Base-by-base conservation (phyloP, 352 stramenopile genomes). In the Lagenidium giganteum region DNA sequence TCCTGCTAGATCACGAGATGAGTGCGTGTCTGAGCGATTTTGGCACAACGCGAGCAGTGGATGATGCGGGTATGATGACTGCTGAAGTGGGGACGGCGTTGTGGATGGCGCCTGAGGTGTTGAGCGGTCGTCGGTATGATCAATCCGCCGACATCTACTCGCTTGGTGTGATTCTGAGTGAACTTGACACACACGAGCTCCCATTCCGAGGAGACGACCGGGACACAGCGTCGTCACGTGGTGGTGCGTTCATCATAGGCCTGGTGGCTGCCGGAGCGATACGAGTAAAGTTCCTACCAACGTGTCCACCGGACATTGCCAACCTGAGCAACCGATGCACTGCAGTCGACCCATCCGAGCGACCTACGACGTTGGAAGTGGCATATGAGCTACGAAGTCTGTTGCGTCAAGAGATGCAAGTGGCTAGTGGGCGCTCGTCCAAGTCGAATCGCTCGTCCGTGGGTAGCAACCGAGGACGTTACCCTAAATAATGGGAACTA, bases 281-380 rank as follows among this genome's bases (percentile, higher is more conserved):
- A n/a, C n/a, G n/a, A n/a, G n/a, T n/a, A n/a, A n/a, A n/a, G n/a
- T n/a, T n/a, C 7, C 50, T 51, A 8, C 7, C 23, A 18, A 47
- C 42, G 29, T 71, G 61, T 53, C 61, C 61, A 13, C 21, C 22
- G 2, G 49, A 54, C 24, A 65, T 71, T 25, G 5, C 13, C 6
- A 42, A 33, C 21, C 38, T 71, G 1, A 49, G 37, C 3, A 23
- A 37, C 9, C 44, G 57, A 1, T 71, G 61, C 33, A 55, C 57
- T 5, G 20, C 57, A 6, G 52, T 64, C 33, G 33, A 64, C 21
- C 40, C 61, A 11, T 25, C 12, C 20, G 28, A 57, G 12, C 56
- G 56, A 3, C 56, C 56, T 9, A 53, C 35, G 13, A 45, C 39
- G 9, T 13, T 57, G 23, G 44, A 60, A 24, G 56, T 65, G 2